Conservation (phyloP, 1,139 yeast species). For the Saccharomyces uvarum region DNA sequence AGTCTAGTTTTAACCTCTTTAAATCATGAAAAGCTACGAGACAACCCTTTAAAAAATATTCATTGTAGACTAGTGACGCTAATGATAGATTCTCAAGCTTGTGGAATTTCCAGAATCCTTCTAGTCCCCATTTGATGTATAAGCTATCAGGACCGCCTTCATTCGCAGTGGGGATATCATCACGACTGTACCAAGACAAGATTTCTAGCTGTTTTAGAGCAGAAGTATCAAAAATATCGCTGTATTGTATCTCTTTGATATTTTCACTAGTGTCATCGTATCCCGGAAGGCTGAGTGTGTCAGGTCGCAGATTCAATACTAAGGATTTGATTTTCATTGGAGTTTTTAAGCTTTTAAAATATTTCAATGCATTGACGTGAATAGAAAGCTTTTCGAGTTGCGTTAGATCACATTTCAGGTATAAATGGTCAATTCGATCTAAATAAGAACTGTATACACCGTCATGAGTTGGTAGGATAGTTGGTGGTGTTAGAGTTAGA, state of each 20-base stretch:
- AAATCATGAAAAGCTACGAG: conserved; percentile 12
- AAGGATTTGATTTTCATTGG: conserved; percentile 21
- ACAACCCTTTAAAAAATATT: conserved; percentile 16
- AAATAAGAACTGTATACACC: conserved; percentile 11
- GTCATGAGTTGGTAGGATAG: conserved; percentile 18
- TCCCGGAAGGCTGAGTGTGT: conserved; percentile 10
- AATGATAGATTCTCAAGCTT: conserved; percentile 18
- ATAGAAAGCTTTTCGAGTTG: conserved; percentile 20
- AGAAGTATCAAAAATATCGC: conserved; percentile 21
- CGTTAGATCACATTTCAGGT: conserved; percentile 15
- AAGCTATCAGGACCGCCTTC: conserved; percentile 7
- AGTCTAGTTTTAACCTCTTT: conserved; percentile 22
- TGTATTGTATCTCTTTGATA: conserved; percentile 12
- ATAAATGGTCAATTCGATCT: conserved; percentile 9
- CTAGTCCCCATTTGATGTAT: conserved; percentile 21
- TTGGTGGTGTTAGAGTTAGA: conserved; percentile 25
- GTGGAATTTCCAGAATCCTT: conserved; percentile 18
- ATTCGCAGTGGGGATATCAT: conserved; percentile 10
- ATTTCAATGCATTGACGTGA: conserved; percentile 24
- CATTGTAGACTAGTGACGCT: conserved; percentile 20
- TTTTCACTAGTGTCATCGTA: conserved; percentile 8
- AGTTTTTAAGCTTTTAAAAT: conserved; percentile 14
- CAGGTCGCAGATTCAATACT: conserved; percentile 25
- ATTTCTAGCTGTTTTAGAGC: conserved; percentile 20
- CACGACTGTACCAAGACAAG: conserved; percentile 26